A percentile compares a stretch with the other conserved stretches of the same genome.
These are phyloP conservation scores for Aspergillus quadrilineatus DNA, from an alignment of 2,329 filamentous ascomycete species.

Conservation along the genomic window DNA sequence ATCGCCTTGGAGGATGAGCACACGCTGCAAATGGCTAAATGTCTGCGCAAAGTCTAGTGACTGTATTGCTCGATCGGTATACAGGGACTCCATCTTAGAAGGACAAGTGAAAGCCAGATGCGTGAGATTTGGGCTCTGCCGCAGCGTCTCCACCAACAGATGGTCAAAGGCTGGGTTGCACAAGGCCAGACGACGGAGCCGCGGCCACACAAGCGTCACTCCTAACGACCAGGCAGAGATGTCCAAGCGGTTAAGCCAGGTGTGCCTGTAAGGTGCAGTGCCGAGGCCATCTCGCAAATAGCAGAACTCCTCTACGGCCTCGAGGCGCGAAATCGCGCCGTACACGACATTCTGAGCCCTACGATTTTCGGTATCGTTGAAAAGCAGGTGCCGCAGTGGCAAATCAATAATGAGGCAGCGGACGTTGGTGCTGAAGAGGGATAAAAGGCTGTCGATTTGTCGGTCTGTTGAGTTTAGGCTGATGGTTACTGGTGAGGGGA, in stretches of 20 bases:
- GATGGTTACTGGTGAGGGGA: background rate
- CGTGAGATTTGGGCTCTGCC: background rate
- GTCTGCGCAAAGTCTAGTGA: background rate
- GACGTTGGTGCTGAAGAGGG: background rate
- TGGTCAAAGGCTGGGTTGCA: background rate
- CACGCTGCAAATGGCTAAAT: background rate
- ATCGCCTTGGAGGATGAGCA: background rate
- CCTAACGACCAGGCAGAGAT: background rate
- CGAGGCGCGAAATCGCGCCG: background rate
- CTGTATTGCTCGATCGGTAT: too few species aligned
- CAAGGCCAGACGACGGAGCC: background rate
- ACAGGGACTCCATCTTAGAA: background rate
- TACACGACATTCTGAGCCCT: background rate
- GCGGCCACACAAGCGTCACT: background rate
- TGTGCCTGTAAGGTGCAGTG: background rate
- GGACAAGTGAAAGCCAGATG: background rate
- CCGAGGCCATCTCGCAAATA: background rate
- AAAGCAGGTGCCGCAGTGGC: background rate
- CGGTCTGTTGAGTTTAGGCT: background rate
- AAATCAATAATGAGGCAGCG: background rate
- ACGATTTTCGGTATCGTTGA: background rate
- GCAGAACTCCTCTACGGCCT: background rate
- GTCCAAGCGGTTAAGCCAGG: background rate
- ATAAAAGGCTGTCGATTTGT: background rate
- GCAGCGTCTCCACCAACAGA: background rate